Conservation (phyloP, 2,329 filamentous ascomycete species). For the Aplosporella prunicola region DNA sequence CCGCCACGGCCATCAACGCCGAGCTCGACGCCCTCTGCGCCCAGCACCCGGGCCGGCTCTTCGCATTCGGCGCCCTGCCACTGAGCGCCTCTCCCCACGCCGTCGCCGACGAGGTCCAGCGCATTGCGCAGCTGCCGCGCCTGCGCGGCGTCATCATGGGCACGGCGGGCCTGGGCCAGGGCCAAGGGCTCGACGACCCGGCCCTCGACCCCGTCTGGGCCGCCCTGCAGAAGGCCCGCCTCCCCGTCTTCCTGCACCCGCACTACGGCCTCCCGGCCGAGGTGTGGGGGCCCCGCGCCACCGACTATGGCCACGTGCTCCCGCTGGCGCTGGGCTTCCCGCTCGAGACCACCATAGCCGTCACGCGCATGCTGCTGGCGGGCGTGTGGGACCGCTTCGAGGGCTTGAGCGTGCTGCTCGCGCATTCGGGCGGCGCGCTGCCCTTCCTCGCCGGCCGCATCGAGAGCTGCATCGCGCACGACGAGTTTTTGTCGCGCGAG, state of each 20-base stretch:
- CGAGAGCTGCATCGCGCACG: conserved; percentile 78
- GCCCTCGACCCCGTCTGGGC: conserved; percentile 61
- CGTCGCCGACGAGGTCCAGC: conserved; percentile 55
- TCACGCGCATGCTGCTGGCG: conserved; percentile 77
- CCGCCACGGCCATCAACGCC: conserved; percentile 62
- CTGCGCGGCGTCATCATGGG: conserved; percentile 84
- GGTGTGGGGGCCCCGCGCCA: conserved; percentile 67
- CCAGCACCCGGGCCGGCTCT: conserved; percentile 57
- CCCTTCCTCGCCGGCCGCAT: conserved; percentile 83
- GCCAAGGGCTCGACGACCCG: conserved; percentile 66
- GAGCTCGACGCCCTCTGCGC: conserved; percentile 67
- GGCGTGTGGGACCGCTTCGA: conserved; percentile 73
- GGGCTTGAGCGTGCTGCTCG: conserved; percentile 63
- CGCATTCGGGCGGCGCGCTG: conserved; percentile 80
- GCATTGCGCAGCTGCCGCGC: conserved; percentile 52
- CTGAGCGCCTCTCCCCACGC: conserved; percentile 55
- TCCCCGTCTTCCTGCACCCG: conserved; percentile 77
- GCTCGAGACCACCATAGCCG: conserved; percentile 84
- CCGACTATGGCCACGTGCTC: conserved; percentile 76
- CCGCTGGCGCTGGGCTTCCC: conserved; percentile 81
- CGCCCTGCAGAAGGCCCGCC: conserved; percentile 53
- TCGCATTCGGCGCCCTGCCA: conserved; percentile 75
- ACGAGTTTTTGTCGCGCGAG: conserved; percentile 60
- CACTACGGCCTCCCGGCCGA: conserved; percentile 79
- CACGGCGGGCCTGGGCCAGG: conserved; percentile 62